These are phyloP conservation scores for Chamaecyparis obtusa DNA, from an alignment of 75 land plant species.

Conservation along the genomic window DNA sequence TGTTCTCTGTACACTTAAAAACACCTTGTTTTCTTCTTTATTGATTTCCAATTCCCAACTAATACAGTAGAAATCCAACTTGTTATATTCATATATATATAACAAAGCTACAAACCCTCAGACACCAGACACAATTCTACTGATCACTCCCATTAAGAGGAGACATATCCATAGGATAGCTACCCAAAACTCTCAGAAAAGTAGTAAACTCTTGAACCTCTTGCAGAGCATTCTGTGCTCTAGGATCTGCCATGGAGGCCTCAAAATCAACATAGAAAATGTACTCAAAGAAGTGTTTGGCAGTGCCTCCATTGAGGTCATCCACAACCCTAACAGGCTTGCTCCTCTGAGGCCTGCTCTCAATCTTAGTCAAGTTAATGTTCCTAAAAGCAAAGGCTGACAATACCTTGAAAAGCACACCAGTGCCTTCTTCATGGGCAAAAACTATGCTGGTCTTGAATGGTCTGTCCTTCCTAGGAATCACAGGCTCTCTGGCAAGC, in stretches of 20 bases:
- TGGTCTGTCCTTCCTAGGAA: conserved; percentile 40
- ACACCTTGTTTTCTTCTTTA: background rate
- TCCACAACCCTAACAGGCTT: conserved; percentile 39
- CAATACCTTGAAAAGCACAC: conserved; percentile 43
- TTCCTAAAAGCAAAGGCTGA: conserved; percentile 46
- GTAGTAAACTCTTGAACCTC: conserved; percentile 29
- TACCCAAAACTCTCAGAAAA: conserved; percentile 26
- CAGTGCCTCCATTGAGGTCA: conserved; percentile 37
- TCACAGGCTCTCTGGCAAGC: conserved; percentile 54
- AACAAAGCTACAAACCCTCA: background rate
- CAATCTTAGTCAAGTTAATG: conserved; percentile 51
- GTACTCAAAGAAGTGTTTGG: conserved; percentile 50
- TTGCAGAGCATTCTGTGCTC: conserved; percentile 39
- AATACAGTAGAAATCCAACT: background rate
- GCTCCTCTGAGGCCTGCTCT: conserved; percentile 45
- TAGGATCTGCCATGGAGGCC: conserved; percentile 45
- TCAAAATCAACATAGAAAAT: conserved; percentile 49
- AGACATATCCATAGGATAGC: conserved; percentile 30
- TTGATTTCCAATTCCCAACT: background rate
- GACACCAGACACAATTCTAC: background rate
- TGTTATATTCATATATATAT: background rate
- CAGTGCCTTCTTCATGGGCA: conserved; percentile 44
- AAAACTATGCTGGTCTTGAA: conserved; percentile 63
- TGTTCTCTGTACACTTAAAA: background rate
- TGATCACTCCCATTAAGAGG: background rate